phyloP scores from a whole-genome alignment of 208 protist species.

The Leishmania tarentolae region DNA sequence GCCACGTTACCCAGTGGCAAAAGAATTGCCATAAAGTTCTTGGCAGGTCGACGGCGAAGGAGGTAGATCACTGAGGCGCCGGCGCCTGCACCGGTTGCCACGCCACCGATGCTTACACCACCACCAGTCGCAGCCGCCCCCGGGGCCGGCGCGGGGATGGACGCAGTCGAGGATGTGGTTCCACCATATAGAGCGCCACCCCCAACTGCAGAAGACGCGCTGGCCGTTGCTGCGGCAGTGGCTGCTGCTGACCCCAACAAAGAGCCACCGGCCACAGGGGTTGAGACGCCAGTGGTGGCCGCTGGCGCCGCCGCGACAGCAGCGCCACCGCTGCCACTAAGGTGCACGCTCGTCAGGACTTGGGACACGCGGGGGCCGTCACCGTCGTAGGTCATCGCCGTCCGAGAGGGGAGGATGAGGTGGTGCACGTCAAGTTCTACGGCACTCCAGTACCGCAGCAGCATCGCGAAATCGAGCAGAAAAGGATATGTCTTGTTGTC shows the following conservation, averaged over 20 bases:
- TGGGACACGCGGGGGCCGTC: slow-evolving; percentile 20
- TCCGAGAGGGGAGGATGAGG: slow-evolving; percentile 22
- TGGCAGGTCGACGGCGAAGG: slow-evolving; percentile 18
- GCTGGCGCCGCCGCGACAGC: not conserved
- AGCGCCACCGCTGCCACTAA: slow-evolving; percentile 12
- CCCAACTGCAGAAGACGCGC: not conserved
- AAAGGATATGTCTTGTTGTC: slow-evolving; percentile 13
- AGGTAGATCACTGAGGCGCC: slow-evolving; percentile 8
- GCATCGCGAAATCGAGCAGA: slow-evolving; percentile 26
- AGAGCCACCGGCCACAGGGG: not conserved
- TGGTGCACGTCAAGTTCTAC: slow-evolving; percentile 34
- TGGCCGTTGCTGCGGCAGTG: not conserved
- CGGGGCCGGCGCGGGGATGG: not conserved
- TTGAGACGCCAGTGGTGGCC: not conserved
- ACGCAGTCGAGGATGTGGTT: slow-evolving; percentile 6
- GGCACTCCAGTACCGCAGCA: slow-evolving; percentile 27
- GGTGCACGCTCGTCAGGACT: slow-evolving; percentile 12
- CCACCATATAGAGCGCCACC: not conserved
- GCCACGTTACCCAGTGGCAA: slow-evolving; percentile 51
- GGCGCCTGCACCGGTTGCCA: not conserved
- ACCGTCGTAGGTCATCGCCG: slow-evolving; percentile 24
- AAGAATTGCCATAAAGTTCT: slow-evolving; percentile 48
- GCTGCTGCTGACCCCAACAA: not conserved
- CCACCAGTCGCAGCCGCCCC: not conserved
- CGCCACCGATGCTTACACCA: not conserved